Conservation (phyloP, 306 rosid genomes). For the Casuarina equisetifolia region DNA sequence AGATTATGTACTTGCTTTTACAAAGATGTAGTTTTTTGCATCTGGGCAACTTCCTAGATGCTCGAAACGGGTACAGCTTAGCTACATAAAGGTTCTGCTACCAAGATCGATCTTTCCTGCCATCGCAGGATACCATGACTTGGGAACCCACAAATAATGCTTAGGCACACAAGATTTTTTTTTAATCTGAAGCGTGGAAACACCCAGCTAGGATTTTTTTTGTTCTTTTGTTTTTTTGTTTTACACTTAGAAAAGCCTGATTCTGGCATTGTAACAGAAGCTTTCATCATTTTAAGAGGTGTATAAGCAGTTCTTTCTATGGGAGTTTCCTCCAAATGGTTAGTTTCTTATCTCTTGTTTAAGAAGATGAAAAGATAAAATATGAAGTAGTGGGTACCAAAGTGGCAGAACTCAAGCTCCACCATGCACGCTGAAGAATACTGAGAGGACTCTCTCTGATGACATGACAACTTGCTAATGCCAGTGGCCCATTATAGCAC, state of each 20-base stretch:
- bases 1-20: background rate
- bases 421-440: background rate
- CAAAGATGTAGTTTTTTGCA: background rate
- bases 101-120: conserved; percentile 16
- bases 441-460: too few relatives aligned
- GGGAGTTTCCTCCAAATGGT: background rate
- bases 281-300: background rate
- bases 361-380: background rate
- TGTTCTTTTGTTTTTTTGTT: background rate
- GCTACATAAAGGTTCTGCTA: background rate
- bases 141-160: conserved; percentile 14
- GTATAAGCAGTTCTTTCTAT: background rate
- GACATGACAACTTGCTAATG: too few relatives aligned
- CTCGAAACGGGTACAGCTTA: background rate
- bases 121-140: conserved; percentile 28
- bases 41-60: background rate
- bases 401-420: background rate
- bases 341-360: background rate
- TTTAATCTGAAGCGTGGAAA: background rate
- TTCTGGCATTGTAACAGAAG: background rate
- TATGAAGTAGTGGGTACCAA: background rate
- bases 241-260: background rate
- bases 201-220: background rate
- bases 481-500: too few relatives aligned
- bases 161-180: conserved; percentile 5